Percentiles rank a stretch among this genome's conserved stretches.
Evolutionary conservation across 176 grass and related monocot genomes (phyloP).

Genomic region (Zoysia japonica): DNA sequence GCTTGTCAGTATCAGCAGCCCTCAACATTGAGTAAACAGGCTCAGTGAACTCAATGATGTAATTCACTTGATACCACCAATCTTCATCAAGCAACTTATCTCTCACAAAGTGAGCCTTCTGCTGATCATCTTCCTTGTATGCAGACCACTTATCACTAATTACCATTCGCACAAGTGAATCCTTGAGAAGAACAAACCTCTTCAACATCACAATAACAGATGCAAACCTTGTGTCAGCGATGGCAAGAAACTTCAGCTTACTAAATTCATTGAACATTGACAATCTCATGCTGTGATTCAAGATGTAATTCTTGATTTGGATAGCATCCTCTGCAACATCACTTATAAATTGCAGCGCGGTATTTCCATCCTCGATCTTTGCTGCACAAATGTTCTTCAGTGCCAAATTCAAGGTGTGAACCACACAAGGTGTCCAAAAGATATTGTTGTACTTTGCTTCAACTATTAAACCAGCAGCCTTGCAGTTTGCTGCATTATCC

Average conservation of each 20-base stretch:
- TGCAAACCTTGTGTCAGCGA: conserved; percentile 9
- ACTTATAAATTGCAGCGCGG: neutral
- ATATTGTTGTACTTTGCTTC: neutral
- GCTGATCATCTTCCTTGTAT: conserved; percentile 2
- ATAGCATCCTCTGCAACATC: neutral
- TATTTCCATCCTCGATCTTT: neutral
- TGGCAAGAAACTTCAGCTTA: neutral
- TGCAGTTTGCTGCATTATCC: no score
- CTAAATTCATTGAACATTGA: neutral
- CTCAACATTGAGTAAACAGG: neutral
- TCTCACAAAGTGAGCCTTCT: neutral
- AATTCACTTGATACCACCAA: neutral
- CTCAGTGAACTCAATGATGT: neutral
- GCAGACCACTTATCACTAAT: neutral
- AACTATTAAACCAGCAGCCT: no score
- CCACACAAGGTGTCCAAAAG: neutral
- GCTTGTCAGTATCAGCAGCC: neutral
- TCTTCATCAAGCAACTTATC: neutral
- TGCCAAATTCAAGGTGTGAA: neutral
- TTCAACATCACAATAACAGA: neutral
- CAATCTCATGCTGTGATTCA: conserved; percentile 4
- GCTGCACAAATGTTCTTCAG: conserved; percentile 21
- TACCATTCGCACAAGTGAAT: neutral
- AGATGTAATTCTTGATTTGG: neutral
- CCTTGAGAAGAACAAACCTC: neutral